Conservation (phyloP, 352 stramenopile genomes). For the Globisporangium cylindrosporum region DNA sequence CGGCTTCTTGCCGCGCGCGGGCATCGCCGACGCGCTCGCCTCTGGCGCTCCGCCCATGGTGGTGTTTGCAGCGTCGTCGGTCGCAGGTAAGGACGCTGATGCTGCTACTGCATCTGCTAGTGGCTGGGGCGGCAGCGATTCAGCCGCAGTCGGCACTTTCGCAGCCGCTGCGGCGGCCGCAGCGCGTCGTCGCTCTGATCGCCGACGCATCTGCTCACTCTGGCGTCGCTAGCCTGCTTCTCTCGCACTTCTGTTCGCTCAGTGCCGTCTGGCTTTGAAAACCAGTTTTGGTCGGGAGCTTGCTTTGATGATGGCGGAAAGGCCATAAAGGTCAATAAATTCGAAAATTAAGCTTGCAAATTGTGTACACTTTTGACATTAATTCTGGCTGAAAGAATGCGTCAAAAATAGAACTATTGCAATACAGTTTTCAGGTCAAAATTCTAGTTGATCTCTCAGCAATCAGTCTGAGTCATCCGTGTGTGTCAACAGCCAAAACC, state of each 20-base stretch:
- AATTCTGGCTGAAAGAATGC: not conserved
- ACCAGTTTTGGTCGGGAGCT: not conserved
- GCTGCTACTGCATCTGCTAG: constrained; percentile 10
- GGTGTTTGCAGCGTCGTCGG: not conserved
- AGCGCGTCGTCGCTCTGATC: constrained; percentile 46
- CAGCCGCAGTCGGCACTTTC: constrained; percentile 8
- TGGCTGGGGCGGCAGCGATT: not conserved
- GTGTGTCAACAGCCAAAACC: not conserved
- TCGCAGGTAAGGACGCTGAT: not conserved
- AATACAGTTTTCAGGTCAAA: not conserved
- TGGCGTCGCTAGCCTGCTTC: constrained; percentile 19
- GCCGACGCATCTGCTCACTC: constrained; percentile 33
- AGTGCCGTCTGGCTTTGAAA: constrained; percentile 3
- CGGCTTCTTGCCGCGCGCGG: constrained; percentile 34
- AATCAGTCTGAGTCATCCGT: not conserved
- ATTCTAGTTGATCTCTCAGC: not conserved
- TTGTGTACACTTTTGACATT: not conserved
- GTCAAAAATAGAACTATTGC: not conserved
- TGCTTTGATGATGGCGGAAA: not conserved
- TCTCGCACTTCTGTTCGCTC: constrained; percentile 24
- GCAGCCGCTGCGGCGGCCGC: constrained; percentile 32
- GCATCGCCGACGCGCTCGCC: not conserved
- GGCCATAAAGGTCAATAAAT: not conserved
- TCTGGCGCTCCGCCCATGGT: not conserved
- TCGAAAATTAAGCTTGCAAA: not conserved